Percentiles rank a stretch among this genome's conserved stretches.
phyloP scores from a whole-genome alignment of 495 filamentous ascomycete species.

The Penicillium steckii region DNA sequence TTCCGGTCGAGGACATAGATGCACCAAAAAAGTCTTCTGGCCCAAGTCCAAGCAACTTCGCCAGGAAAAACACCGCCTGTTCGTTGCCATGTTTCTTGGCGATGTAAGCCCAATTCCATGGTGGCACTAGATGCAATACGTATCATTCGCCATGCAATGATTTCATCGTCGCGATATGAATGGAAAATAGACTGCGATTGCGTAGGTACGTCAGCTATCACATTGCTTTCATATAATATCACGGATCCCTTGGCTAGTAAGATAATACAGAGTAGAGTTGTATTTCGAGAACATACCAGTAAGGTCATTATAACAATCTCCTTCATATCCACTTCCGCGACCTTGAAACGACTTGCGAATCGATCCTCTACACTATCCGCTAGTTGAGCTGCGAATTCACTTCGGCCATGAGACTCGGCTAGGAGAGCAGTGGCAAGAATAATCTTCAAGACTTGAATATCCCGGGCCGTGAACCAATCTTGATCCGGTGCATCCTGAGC shows the following conservation, averaged over 20 bases:
- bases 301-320: conserved; percentile 69
- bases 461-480: conserved; percentile 59
- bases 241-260: no score
- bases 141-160: conserved; percentile 73
- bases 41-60: conserved; percentile 58
- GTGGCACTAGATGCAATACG: conserved; percentile 69
- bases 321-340: conserved; percentile 62
- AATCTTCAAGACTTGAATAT: conserved; percentile 73
- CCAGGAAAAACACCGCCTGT: conserved; percentile 54
- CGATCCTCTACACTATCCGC: conserved; percentile 69
- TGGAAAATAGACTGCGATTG: conserved; percentile 69
- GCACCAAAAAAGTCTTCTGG: conserved; percentile 76
- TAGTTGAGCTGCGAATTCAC: conserved; percentile 64
- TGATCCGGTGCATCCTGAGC: conserved; percentile 48
- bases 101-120: conserved; percentile 75
- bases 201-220: background rate
- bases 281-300: conserved; percentile 45
- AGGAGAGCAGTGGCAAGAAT: conserved; percentile 69
- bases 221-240: background rate
- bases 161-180: conserved; percentile 76
- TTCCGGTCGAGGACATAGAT: conserved; percentile 77
- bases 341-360: conserved; percentile 63
- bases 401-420: conserved; percentile 72
- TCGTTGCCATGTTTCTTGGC: conserved; percentile 66
- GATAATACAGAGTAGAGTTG: background rate